These are phyloP conservation scores for Pseudocercospora ulei DNA, from an alignment of 2,329 filamentous ascomycete genomes.

Conservation along the genomic window DNA sequence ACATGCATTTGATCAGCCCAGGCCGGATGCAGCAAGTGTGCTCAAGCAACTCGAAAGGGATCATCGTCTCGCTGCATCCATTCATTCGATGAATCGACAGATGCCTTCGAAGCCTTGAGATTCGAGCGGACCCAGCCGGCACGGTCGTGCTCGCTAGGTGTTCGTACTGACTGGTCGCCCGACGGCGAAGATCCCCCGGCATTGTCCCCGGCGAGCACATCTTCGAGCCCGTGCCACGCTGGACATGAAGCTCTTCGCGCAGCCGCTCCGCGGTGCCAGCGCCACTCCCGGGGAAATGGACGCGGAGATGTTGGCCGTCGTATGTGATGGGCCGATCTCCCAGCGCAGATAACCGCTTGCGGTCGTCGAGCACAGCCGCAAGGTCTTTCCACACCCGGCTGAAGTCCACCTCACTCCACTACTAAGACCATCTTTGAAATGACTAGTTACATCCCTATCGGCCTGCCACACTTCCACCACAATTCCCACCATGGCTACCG, in stretches of 20 bases:
- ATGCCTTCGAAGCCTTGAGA: conserved; percentile 58
- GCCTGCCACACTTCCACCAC: too few relatives aligned
- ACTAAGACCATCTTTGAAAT: too few relatives aligned
- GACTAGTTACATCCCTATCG: too few relatives aligned
- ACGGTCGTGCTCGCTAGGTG: conserved; percentile 41
- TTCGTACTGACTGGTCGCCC: conserved; percentile 50
- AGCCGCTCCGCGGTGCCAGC: conserved; percentile 68
- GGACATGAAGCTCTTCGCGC: conserved; percentile 78
- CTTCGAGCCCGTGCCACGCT: conserved; percentile 52
- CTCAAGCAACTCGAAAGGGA: conserved; percentile 15
- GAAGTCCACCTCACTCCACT: too few relatives aligned
- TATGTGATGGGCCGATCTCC: conserved; percentile 77
- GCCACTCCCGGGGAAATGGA: conserved; percentile 88
- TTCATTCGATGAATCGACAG: conserved; percentile 55
- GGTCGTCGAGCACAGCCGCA: conserved; percentile 65
- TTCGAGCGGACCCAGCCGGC: conserved; percentile 41
- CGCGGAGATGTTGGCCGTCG: conserved; percentile 58
- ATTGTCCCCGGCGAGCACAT: conserved; percentile 37
- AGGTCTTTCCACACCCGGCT: conserved; percentile 76
- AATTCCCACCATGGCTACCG: conserved; percentile 20
- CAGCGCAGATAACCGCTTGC: conserved; percentile 63
- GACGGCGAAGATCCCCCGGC: conserved; percentile 48
- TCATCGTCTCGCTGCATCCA: conserved; percentile 43
- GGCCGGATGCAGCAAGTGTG: background rate
- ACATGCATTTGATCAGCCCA: conserved; percentile 24